A percentile compares a stretch with the other conserved stretches of the same genome.
phyloP scores from a whole-genome alignment of 495 filamentous ascomycete species.

The Penicillium steckii region DNA sequence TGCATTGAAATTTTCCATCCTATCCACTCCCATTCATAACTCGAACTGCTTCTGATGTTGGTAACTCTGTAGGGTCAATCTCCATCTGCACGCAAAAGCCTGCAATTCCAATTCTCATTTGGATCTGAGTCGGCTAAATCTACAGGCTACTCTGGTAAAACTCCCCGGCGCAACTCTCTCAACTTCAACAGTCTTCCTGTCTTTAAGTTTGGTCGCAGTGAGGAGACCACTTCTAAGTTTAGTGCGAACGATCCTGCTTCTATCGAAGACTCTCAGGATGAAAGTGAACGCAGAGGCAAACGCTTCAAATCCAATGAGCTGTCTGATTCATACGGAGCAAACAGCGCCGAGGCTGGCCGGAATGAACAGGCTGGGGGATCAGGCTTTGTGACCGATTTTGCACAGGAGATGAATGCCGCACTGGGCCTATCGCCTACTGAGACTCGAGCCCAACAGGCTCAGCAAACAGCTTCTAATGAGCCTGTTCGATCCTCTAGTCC shows the following conservation, averaged over 20 bases:
- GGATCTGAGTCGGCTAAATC: conserved; percentile 13
- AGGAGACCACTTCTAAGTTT: background rate
- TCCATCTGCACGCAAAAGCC: conserved; percentile 19
- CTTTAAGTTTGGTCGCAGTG: conserved; percentile 19
- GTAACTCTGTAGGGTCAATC: conserved; percentile 45
- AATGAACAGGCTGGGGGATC: background rate
- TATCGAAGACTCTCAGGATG: conserved; percentile 3
- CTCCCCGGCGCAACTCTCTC: conserved; percentile 21
- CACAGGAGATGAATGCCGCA: conserved; percentile 27
- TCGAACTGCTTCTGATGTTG: conserved; percentile 29
- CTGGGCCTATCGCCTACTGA: conserved; percentile 25
- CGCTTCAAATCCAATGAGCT: conserved; percentile 7
- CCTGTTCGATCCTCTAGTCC: background rate
- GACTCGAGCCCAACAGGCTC: conserved; percentile 2
- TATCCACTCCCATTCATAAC: conserved; percentile 12
- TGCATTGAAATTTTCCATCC: conserved; percentile 24
- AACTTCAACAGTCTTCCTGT: conserved; percentile 24
- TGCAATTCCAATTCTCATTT: conserved; percentile 19
- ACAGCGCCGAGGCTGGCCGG: background rate
- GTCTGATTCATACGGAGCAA: conserved; percentile 1
- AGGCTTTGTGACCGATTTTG: conserved; percentile 11
- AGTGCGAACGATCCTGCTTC: conserved; percentile 1
- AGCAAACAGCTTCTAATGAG: background rate
- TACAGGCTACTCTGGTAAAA: conserved; percentile 13
- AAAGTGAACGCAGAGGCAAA: conserved; percentile 5